Evolutionary conservation across 208 protist species (phyloP).

Genomic region (Endotrypanum monterogeii): DNA sequence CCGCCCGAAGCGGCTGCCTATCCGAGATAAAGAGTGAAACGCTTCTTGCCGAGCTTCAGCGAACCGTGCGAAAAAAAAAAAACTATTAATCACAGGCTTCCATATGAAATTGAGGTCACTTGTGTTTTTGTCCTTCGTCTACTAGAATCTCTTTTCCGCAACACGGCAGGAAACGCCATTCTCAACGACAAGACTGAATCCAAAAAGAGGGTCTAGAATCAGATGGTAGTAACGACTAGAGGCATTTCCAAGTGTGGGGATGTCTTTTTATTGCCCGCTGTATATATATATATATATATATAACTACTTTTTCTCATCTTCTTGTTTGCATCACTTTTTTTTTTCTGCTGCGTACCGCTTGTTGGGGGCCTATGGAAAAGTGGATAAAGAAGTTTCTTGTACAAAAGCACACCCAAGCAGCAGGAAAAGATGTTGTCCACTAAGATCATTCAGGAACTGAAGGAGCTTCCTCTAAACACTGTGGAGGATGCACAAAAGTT

Average conservation of each 20-base stretch:
- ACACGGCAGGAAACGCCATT: neutral
- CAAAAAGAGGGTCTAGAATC: too few species aligned
- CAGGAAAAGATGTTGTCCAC: constrained; percentile 8
- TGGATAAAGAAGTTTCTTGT: neutral
- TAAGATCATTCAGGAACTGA: constrained; percentile 32
- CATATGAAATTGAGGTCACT: neutral
- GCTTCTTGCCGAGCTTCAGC: neutral
- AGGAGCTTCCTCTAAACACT: constrained; percentile 39
- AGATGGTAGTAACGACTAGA: neutral
- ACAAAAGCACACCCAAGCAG: neutral
- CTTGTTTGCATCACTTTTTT: constrained; percentile 9
- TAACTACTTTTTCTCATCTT: neutral
- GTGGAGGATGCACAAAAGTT: constrained; percentile 59
- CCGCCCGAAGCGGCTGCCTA: neutral
- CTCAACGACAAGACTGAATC: neutral
- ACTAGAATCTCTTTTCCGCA: neutral
- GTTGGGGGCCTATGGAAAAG: neutral
- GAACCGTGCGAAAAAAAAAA: neutral
- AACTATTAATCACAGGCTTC: too few species aligned
- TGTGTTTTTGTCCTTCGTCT: neutral
- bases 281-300: neutral
- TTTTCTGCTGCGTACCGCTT: constrained; percentile 6
- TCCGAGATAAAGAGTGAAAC: neutral
- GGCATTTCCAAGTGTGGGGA: neutral
- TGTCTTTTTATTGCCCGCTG: neutral